These are phyloP conservation scores for Lagerstroemia speciosa DNA, from an alignment of 345 rosid genomes.

Conservation along the genomic window DNA sequence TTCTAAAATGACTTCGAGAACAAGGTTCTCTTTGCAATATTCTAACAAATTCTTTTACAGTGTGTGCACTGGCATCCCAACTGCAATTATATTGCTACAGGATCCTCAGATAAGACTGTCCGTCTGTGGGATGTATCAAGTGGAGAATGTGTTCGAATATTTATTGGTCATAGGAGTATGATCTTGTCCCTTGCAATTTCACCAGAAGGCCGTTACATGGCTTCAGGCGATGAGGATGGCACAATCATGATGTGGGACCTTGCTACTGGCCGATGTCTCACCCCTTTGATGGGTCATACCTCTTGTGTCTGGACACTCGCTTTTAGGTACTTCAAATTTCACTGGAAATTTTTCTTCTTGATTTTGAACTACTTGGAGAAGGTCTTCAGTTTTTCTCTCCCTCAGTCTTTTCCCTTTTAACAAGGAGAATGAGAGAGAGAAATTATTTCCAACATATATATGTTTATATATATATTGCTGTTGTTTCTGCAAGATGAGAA, in stretches of 20 bases:
- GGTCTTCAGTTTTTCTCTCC: not conserved
- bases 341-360: not conserved
- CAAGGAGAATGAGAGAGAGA: not conserved
- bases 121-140: conserved; percentile 89
- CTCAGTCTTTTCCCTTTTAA: not conserved
- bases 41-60: conserved; percentile 48
- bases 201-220: conserved; percentile 94
- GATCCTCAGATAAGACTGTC: conserved; percentile 88
- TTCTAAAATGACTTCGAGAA: too few species aligned
- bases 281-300: conserved; percentile 86
- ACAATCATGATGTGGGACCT: conserved; percentile 98
- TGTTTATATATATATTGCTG: conserved; percentile 1
- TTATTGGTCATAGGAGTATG: conserved; percentile 77
- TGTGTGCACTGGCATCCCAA: conserved; percentile 97
- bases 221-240: conserved; percentile 97
- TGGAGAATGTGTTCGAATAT: conserved; percentile 84
- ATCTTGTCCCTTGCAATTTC: conserved; percentile 84
- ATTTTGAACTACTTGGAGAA: not conserved
- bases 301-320: conserved; percentile 88
- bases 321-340: conserved; percentile 58
- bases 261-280: conserved; percentile 82
- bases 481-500: not conserved
- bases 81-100: conserved; percentile 92
- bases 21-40: too few species aligned
- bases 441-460: not conserved